Conservation (phyloP, 2,329 filamentous ascomycete genomes). For the Nigrospora osmanthi region DNA sequence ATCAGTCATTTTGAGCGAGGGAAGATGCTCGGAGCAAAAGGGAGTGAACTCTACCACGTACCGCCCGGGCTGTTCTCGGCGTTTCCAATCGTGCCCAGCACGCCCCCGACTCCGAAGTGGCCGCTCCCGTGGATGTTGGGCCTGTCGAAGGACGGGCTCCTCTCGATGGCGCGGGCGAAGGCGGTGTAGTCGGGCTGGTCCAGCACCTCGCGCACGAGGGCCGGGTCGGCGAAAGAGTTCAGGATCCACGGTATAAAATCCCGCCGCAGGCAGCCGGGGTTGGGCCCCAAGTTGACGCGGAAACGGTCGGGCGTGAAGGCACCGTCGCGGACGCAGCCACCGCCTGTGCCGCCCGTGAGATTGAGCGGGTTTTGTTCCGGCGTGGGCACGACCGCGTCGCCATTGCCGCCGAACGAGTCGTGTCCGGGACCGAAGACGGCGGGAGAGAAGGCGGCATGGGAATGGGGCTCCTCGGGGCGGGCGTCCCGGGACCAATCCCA, state of each 20-base stretch:
- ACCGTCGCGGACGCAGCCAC: neutral
- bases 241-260: constrained; percentile 1
- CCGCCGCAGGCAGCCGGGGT: neutral
- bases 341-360: constrained; percentile 1
- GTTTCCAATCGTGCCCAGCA: neutral
- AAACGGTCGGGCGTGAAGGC: constrained; percentile 1
- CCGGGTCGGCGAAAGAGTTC: constrained; percentile 1
- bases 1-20: neutral
- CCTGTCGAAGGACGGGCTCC: neutral
- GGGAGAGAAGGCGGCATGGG: neutral
- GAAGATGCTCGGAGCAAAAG: too few species aligned
- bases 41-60: neutral
- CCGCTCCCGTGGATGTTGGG: neutral
- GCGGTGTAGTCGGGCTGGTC: neutral
- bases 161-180: neutral
- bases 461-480: neutral
- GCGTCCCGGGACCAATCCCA: constrained; percentile 3
- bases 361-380: neutral
- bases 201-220: neutral
- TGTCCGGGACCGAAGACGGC: neutral
- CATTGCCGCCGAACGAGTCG: constrained; percentile 2
- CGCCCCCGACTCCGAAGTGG: neutral
- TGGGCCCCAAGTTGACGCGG: constrained; percentile 1
- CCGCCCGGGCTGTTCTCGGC: neutral
- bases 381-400: neutral